A percentile compares a stretch with the other conserved stretches of the same genome.
Evolutionary conservation across 495 filamentous ascomycete genomes (phyloP).

Genomic region (Cercophora sp.): DNA sequence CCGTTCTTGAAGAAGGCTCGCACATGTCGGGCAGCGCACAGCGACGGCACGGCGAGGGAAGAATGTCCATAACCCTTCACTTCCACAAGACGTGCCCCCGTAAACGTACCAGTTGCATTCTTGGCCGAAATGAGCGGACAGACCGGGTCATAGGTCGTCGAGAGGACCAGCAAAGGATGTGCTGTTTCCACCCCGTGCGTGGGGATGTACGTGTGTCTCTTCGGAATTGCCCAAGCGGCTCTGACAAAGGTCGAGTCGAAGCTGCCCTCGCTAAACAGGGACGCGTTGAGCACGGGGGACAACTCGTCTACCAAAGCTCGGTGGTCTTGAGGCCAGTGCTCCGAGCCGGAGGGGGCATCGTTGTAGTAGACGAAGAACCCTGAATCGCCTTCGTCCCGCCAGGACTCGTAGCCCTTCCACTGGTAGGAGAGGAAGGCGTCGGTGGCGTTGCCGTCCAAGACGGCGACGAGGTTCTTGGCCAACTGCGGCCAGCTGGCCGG

Average conservation of each 20-base stretch:
- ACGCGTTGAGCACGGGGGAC: constrained; percentile 25
- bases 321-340: constrained; percentile 28
- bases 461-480: constrained; percentile 31
- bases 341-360: constrained; percentile 28
- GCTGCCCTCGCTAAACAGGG: constrained; percentile 19
- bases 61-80: constrained; percentile 44
- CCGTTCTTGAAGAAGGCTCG: constrained; percentile 37
- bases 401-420: constrained; percentile 8
- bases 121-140: constrained; percentile 39
- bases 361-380: constrained; percentile 27
- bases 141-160: constrained; percentile 43
- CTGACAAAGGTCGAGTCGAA: constrained; percentile 30
- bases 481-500: constrained; percentile 33
- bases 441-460: constrained; percentile 41
- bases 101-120: constrained; percentile 36
- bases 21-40: constrained; percentile 34
- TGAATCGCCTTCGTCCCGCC: constrained; percentile 15
- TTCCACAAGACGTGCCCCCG: constrained; percentile 38
- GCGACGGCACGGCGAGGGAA: constrained; percentile 36
- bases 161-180: constrained; percentile 39
- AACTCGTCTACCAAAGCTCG: constrained; percentile 24
- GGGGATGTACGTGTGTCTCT: constrained; percentile 37
- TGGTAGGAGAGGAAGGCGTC: constrained; percentile 36
- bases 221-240: constrained; percentile 37
- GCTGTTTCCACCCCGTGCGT: constrained; percentile 29